Conservation (phyloP, 495 filamentous ascomycete species). For the Penicillium malachiteum region DNA sequence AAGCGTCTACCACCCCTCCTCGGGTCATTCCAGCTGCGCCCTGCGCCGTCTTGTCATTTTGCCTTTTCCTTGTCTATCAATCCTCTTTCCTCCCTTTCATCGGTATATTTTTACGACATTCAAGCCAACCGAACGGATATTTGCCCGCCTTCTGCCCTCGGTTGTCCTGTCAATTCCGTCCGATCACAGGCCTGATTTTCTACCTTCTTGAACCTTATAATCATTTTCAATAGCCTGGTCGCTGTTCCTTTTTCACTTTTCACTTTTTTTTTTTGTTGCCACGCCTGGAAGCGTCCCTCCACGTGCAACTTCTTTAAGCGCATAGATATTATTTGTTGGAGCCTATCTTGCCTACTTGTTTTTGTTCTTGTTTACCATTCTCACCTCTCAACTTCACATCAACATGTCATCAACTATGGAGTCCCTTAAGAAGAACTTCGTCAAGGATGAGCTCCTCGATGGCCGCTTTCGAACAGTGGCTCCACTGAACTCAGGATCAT, state of each 20-base stretch:
- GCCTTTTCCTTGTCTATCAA: slow-evolving; percentile 56
- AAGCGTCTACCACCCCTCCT: slow-evolving; percentile 44
- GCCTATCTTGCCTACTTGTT: slow-evolving; percentile 8
- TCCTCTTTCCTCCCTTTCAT: slow-evolving; percentile 39
- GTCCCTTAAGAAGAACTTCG: slow-evolving; percentile 73
- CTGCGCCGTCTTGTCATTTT: slow-evolving; percentile 42
- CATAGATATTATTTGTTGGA: slow-evolving; percentile 28
- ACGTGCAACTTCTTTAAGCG: slow-evolving; percentile 25
- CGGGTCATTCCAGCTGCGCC: slow-evolving; percentile 46
- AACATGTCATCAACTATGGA: slow-evolving; percentile 64
- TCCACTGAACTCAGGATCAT: slow-evolving; percentile 97
- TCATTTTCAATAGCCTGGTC: slow-evolving; percentile 38
- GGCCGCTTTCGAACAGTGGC: slow-evolving; percentile 87
- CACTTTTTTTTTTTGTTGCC: not conserved
- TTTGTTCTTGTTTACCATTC: slow-evolving; percentile 22
- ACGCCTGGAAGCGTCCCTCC: slow-evolving; percentile 33
- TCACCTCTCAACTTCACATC: slow-evolving; percentile 16
- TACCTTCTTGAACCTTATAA: slow-evolving; percentile 41
- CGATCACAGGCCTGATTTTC: slow-evolving; percentile 32
- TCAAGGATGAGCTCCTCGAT: slow-evolving; percentile 70
- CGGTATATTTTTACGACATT: slow-evolving; percentile 59
- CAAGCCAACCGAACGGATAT: slow-evolving; percentile 26
- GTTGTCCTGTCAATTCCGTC: slow-evolving; percentile 31
- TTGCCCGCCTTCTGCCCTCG: slow-evolving; percentile 21
- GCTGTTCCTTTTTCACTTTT: slow-evolving; percentile 24